Percentiles rank a stretch among this genome's conserved stretches.
These are phyloP conservation scores for Margaritispora aquatica DNA, from an alignment of 495 filamentous ascomycete species.

Conservation along the genomic window DNA sequence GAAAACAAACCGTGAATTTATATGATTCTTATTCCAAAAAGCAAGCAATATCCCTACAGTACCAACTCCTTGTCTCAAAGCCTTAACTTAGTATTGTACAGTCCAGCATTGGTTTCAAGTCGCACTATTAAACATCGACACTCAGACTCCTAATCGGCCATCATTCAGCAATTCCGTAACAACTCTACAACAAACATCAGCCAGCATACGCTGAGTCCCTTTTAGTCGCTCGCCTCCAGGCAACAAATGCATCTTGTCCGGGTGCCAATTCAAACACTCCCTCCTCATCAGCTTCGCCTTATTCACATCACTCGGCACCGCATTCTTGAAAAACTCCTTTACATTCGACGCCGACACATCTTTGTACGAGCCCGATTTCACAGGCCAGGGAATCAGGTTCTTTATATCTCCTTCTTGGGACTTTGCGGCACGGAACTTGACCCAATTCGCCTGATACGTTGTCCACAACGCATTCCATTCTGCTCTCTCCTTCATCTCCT, in stretches of 20 bases:
- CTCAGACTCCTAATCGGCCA: too few species aligned
- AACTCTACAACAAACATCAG: constrained; percentile 12
- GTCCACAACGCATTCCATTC: constrained; percentile 14
- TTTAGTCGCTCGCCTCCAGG: constrained; percentile 2
- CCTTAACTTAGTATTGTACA: too few species aligned
- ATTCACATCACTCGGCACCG: constrained; percentile 7
- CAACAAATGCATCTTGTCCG: constrained; percentile 4
- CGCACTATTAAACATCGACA: too few species aligned
- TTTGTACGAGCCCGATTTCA: constrained; percentile 13
- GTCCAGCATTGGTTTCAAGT: too few species aligned
- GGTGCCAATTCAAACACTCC: constrained; percentile 19
- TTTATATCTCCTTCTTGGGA: background rate
- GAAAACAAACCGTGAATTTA: too few species aligned
- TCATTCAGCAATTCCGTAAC: constrained; percentile 17
- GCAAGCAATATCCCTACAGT: too few species aligned
- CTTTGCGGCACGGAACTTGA: constrained; percentile 1
- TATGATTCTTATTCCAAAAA: too few species aligned
- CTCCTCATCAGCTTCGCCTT: constrained; percentile 8
- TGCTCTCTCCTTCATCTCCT: constrained; percentile 9
- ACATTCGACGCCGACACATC: constrained; percentile 17
- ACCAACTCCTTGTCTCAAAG: too few species aligned
- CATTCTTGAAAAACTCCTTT: constrained; percentile 14
- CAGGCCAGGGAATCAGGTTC: constrained; percentile 16
- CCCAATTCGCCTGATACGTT: constrained; percentile 13
- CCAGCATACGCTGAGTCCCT: constrained; percentile 6